Evolutionary conservation across 1,284 basidiomycete species (phyloP).

Genomic region (Trichosporon asahii): DNA sequence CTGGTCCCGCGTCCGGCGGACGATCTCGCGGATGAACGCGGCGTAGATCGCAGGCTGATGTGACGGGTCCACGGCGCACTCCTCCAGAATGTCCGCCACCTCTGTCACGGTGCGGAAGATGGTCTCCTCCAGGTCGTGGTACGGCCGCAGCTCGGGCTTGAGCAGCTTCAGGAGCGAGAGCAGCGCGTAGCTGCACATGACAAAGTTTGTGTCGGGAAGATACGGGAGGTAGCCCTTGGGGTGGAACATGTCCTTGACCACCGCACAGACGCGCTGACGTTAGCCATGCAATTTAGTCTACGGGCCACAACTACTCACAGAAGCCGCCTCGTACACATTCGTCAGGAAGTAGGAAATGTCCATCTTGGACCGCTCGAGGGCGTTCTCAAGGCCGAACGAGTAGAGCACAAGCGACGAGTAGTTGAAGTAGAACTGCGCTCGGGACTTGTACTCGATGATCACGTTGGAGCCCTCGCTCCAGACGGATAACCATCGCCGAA

Average conservation of each 20-base stretch:
- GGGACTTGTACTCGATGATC: conserved; percentile 33
- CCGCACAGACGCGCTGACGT: conserved; percentile 37
- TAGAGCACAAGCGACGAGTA: conserved; percentile 84
- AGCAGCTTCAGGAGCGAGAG: conserved; percentile 78
- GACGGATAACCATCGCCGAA: conserved; percentile 36
- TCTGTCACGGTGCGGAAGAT: conserved; percentile 57
- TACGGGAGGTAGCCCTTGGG: conserved; percentile 75
- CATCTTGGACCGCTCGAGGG: conserved; percentile 62
- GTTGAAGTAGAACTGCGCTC: conserved; percentile 70
- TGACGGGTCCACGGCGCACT: conserved; percentile 65
- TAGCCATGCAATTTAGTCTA: background rate
- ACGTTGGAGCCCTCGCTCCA: background rate
- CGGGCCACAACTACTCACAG: conserved; percentile 25
- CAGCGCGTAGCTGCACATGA: conserved; percentile 78
- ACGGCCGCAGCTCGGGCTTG: conserved; percentile 49
- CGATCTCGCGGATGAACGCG: conserved; percentile 71
- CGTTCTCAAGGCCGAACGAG: conserved; percentile 91
- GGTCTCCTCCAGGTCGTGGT: conserved; percentile 40
- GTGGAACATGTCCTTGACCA: conserved; percentile 63
- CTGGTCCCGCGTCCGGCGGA: conserved; percentile 52
- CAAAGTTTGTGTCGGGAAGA: conserved; percentile 86
- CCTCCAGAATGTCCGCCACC: conserved; percentile 73
- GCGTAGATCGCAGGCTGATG: conserved; percentile 86
- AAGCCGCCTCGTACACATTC: conserved; percentile 71
- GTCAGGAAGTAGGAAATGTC: conserved; percentile 82